Evolutionary conservation across 768 basidiomycete species (phyloP).

Genomic region (Exidia glandulosa): DNA sequence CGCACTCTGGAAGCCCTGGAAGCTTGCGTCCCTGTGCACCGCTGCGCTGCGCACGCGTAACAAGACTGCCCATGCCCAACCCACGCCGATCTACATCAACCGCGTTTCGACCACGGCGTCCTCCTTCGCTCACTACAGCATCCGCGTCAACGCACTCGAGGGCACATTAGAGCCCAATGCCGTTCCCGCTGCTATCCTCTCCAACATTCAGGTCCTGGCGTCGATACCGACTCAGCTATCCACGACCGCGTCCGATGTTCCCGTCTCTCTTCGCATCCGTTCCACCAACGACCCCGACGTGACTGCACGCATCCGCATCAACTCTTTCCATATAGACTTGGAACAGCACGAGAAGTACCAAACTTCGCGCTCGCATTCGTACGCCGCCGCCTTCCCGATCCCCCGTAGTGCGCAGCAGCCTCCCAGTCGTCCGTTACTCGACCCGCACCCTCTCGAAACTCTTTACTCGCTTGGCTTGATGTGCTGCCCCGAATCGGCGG

Average conservation of each 20-base stretch:
- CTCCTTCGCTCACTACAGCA: conserved; percentile 2
- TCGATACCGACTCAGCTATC: conserved; percentile 48
- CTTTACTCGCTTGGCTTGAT: conserved; percentile 42
- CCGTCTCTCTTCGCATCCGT: conserved; percentile 50
- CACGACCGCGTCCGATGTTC: conserved; percentile 35
- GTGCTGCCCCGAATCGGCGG: conserved; percentile 22
- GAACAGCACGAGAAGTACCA: conserved; percentile 51
- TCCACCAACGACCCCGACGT: conserved; percentile 35
- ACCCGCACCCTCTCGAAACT: conserved; percentile 37
- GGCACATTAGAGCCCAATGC: conserved; percentile 11
- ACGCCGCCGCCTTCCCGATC: conserved; percentile 39
- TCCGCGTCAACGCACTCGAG: neutral
- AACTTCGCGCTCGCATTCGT: conserved; percentile 13
- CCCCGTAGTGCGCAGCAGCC: conserved; percentile 51
- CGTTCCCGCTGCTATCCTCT: conserved; percentile 44
- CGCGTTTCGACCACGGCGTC: conserved; percentile 13
- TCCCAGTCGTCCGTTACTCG: conserved; percentile 45
- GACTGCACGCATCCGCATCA: conserved; percentile 44
- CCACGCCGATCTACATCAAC: conserved; percentile 7
- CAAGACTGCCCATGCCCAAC: conserved; percentile 4
- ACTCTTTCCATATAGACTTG: conserved; percentile 44
- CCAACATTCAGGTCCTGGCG: conserved; percentile 52
- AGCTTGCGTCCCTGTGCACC: neutral
- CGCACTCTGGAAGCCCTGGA: conserved; percentile 27
- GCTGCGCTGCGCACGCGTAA: neutral